Evolutionary conservation across 2,329 filamentous ascomycete species (phyloP), one percentile per base, ranked within the genome.

Genomic region (Diatrype stigma): DNA sequence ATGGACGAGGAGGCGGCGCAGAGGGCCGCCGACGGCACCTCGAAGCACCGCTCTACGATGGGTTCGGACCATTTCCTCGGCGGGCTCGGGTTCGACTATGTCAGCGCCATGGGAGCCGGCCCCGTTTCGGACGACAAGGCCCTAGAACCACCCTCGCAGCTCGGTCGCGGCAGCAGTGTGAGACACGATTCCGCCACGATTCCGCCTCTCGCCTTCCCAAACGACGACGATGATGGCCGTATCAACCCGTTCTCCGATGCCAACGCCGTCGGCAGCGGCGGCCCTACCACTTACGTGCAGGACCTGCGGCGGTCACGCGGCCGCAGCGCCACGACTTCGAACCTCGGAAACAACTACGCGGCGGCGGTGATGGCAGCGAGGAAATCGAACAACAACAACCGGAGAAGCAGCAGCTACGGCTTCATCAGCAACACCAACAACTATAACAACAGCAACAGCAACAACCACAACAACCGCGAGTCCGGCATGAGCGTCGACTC

Each of bases 61-160:
- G 67, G 67, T 17, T 62, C 59, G 32, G 66, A 70, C n/a, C 66
- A 71, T 42, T 72, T 75, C 61, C 65, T 76, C 5, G 67, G 70
- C 12, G 65, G 64, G 2, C 63, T 77, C 5, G 66, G 63, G 22
- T 61, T 76, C 35, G 66, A 67, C 52, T 67, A 73, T 30, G 65
- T 69, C 8, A 21, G 7, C 32, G 60, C 54, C 12, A 17, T 17
- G 12, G 34, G 34, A 6, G 34, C 14, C 12, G 14, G 34, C 34
- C 77, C 77, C 2, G 81, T 81, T 58, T 73, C 73, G 14, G 79
- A 82, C 56, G 59, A 62, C 44, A 75, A 79, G 55, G 68, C 68
- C 26, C 58, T 62, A 52, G 6, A 10, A 30, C 26, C 26, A 6
- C 5, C 26, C 10, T 30, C 26, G 26, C 5, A 30, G 6, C 6